phyloP scores from a whole-genome alignment of 2,329 filamentous ascomycete genomes.

The Trematosphaeria pertusa region DNA sequence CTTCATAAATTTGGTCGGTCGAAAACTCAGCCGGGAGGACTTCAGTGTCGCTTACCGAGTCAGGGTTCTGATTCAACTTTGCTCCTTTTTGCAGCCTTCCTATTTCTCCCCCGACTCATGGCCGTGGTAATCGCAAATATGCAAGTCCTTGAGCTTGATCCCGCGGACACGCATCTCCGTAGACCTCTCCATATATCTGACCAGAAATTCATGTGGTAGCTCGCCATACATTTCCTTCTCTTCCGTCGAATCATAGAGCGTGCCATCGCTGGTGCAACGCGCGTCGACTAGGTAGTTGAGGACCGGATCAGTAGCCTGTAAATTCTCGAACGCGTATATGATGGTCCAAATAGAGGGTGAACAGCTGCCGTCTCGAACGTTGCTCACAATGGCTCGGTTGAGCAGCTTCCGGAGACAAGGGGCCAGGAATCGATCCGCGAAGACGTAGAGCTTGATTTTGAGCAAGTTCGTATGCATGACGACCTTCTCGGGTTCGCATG shows the following conservation, averaged over 20 bases:
- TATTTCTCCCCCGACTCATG: background rate
- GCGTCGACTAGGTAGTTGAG: slow-evolving; percentile 15
- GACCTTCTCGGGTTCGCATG: background rate
- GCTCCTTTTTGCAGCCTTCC: too few species aligned
- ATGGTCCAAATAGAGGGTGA: too few species aligned
- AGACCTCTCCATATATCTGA: background rate
- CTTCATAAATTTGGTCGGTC: too few species aligned
- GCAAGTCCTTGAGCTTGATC: background rate
- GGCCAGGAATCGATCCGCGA: slow-evolving; percentile 16
- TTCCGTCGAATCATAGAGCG: too few species aligned
- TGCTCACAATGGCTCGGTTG: slow-evolving; percentile 12
- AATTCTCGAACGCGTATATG: slow-evolving; percentile 16
- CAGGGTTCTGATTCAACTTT: too few species aligned
- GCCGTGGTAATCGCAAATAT: background rate
- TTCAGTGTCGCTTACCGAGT: too few species aligned
- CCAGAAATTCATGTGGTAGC: background rate
- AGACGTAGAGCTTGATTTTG: slow-evolving; percentile 15
- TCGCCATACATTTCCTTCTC: background rate
- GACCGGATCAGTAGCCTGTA: slow-evolving; percentile 13
- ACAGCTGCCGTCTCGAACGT: too few species aligned
- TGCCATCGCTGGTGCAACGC: background rate
- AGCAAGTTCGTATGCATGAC: background rate
- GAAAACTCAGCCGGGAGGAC: too few species aligned
- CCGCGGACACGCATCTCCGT: too few species aligned
- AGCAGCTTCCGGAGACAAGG: slow-evolving; percentile 8